Evolutionary conservation across 2,329 filamentous ascomycete genomes (phyloP), one percentile per base, ranked within the genome.

Genomic region (Aspergillus alliaceus): DNA sequence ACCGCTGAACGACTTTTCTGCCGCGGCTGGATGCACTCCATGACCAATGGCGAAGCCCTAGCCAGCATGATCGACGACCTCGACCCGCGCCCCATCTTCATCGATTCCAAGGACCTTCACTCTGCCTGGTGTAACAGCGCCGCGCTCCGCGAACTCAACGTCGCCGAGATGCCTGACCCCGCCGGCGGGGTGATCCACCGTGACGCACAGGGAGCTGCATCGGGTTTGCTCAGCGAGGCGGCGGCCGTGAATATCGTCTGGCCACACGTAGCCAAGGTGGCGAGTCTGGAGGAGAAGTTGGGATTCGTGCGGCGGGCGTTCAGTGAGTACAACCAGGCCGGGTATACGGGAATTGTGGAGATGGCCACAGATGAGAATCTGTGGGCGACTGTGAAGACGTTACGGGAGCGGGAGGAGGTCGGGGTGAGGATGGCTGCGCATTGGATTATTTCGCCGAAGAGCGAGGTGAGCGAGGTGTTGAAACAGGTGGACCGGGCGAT

Each of bases 301-400:
- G 61, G 61, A 0, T 74, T 74, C 1, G 65, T 82, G 20, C 67
- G 70, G 69, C 72, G 2, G 79, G 77, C 0, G 72, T 82, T 35
- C 52, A n/a, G 60, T 1, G 76, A 74, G 4, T 81, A 81, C 54
- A 76, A 75, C 53, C 62, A 67, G 0, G 74, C 75, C 0, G 80
- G 80, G 4, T 80, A 78, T 55, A 82, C 80, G 1, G 78, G 79
- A 2, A 69, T 79, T 31, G 71, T 81, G 14, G 80, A 82, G 44
- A 81, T 82, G 80, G 80, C 79, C 20, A 81, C 79, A 74, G 78
- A 81, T 57, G 79, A 81, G 50, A 77, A 75, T 46, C 70, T 72
- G 1, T 82, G 79, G 79, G 73, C 72, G 31, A 73, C 75, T 0
- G 66, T 81, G 42, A 61, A 73, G 2, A 63, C 69, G 6, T 62